Evolutionary conservation across 768 basidiomycete genomes (phyloP).

Genomic region (Collybiopsis confluens): DNA sequence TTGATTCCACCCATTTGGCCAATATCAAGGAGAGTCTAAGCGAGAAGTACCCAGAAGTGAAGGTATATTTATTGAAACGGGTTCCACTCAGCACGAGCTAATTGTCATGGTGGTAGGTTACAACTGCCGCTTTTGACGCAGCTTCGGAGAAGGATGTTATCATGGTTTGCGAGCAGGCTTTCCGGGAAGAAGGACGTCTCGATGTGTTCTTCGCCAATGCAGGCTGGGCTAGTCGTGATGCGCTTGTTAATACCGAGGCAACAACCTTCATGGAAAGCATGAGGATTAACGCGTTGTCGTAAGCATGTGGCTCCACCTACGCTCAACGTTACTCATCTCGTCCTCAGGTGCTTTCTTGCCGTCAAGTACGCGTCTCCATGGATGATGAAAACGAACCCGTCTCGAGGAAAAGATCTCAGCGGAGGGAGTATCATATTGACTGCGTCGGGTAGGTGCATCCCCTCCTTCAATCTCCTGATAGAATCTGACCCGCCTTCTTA

Average conservation of each 20-base stretch:
- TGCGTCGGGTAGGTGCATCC: slow-evolving; percentile 59
- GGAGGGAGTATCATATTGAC: slow-evolving; percentile 87
- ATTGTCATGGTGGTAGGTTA: slow-evolving; percentile 50
- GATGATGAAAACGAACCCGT: slow-evolving; percentile 66
- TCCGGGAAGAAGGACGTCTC: slow-evolving; percentile 78
- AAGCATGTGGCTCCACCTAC: slow-evolving; percentile 13
- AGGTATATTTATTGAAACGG: slow-evolving; percentile 37
- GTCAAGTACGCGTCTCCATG: slow-evolving; percentile 82
- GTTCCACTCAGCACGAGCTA: background rate
- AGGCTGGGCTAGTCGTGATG: slow-evolving; percentile 55
- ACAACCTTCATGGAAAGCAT: slow-evolving; percentile 73
- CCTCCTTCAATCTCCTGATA: background rate
- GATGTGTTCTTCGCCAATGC: slow-evolving; percentile 98
- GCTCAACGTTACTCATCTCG: background rate
- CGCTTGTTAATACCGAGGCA: slow-evolving; percentile 50
- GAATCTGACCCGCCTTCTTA: slow-evolving; percentile 23
- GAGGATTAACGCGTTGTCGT: slow-evolving; percentile 70
- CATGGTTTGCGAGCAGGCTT: slow-evolving; percentile 62
- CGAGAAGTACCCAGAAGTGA: slow-evolving; percentile 68
- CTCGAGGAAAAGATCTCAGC: slow-evolving; percentile 61
- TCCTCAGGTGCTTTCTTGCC: slow-evolving; percentile 77
- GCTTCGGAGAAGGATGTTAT: slow-evolving; percentile 71
- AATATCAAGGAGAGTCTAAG: slow-evolving; percentile 67
- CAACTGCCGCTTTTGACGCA: slow-evolving; percentile 75
- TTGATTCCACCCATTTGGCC: slow-evolving; percentile 60